Base-by-base conservation (phyloP, 495 filamentous ascomycete species). In the Hypoxylon cercidicola region DNA sequence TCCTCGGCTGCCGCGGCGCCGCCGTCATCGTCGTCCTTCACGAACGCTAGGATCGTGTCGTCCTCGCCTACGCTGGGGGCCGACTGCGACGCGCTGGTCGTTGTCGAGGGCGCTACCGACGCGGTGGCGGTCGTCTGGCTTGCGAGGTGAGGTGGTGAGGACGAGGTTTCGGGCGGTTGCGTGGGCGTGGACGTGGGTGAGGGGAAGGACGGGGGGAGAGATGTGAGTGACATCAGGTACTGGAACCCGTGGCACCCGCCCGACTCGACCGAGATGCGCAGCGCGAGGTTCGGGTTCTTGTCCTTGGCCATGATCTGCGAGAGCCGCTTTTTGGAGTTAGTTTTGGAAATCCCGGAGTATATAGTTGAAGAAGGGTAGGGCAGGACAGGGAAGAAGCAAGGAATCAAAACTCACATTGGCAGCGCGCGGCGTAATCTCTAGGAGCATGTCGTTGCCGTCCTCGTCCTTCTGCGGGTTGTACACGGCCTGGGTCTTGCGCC, bases 161-260 rank as follows among this genome's bases (percentile, higher is more conserved):
- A 16, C 1, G 62, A 50, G 18, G 62, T 64, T 58, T 64, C 65
- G 15, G 66, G 60, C 0, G 34, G 45, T 32, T 44, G 66, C 12
- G 19, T 23, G 16, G 20, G 45, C 9, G 32, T 1, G 18, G 55
- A 5, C 13, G 55, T 18, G 30, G 41, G 20, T 11, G 62, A 44
- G 13, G 74, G 70, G 0, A 80, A 59, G 66, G 84, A 48, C 9
- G 75, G 48, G 0, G 84, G 84, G 0, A 86, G 75, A 3, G 81
- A 86, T 19, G 90, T 89, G 5, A 97, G 84, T 5, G 89, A 90
- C 90, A 99, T 96, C 23, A 96, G 82, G 71, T 97, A 99, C 75
- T 99, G 95, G 78, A 99, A 98, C 16, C 95, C 95, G 78, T 99
- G 96, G 76, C 95, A 99, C 34, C 95, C 95, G 59, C 95, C 95